Base-by-base conservation (phyloP, 1,284 basidiomycete species). In the Cystobasidiaceae sp. region DNA sequence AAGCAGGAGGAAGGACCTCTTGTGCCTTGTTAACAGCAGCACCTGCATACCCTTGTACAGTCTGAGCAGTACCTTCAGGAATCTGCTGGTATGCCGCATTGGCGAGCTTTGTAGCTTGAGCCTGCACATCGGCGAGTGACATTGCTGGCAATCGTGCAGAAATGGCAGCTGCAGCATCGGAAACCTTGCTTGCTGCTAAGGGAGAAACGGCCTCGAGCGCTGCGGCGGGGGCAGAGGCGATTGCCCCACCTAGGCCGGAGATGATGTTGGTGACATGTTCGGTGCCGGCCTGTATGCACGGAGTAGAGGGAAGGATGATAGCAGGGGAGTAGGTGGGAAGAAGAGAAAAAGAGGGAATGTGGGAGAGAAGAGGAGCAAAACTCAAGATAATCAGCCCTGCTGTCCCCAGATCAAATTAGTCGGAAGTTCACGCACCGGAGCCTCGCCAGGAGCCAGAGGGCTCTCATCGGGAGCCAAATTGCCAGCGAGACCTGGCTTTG, bases 141-240 rank as follows among this genome's bases (percentile, higher is more conserved):
- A 64, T 11, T 21, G 61, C 61, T 19, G 61, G 61, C 15, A 64
- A 21, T 19, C 48, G 32, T 21, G 61, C 46, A 23, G 19, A 32
- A 44, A 64, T 54, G 25, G 48, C 33, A 32, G 61, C 51, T 15
- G 51, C 61, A 30, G 49, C 61, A 25, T 64, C 61, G 19, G 49
- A 54, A 32, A 56, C 49, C 33, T 67, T 67, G 51, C 43, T 43
- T 19, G 59, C 52, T 19, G 61, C 61, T 56, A 44, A 44, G 44
- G 61, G 61, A 4, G 61, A 64, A 21, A 58, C 19, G 15, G 48
- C 59, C 33, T 67, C 66, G 9, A 52, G 32, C 15, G 59, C 59
- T 11, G 66, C 66, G 21, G 51, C 52, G 23, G 66, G 66, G 11
- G 66, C 66, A 23, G 59, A 63, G 37, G 61, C 59, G 37, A 63